Conservation (phyloP, 305 asterid genomes). For the Nicotiana rustica region DNA sequence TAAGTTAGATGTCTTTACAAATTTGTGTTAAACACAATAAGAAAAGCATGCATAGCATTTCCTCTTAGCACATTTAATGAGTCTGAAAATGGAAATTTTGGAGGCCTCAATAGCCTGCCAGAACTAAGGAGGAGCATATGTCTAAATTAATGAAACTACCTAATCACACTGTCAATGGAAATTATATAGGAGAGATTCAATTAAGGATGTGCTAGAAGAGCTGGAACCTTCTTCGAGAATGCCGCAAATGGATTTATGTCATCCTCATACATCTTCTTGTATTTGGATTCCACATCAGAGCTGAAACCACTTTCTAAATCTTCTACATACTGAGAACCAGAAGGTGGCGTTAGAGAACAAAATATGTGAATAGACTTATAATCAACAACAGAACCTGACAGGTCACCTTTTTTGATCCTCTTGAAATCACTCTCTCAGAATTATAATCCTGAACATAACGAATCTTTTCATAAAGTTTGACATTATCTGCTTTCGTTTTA, state of each 20-base stretch:
- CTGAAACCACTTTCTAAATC: slow-evolving; percentile 95
- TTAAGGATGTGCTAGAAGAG: slow-evolving; percentile 38
- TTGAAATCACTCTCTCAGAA: slow-evolving; percentile 91
- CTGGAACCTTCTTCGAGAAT: slow-evolving; percentile 82
- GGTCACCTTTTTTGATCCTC: slow-evolving; percentile 96
- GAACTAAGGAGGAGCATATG: background rate
- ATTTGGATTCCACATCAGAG: slow-evolving; percentile 99
- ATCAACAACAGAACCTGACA: slow-evolving; percentile 41
- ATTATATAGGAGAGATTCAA: slow-evolving; percentile 29
- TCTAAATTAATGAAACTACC: background rate
- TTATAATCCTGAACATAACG: slow-evolving; percentile 99
- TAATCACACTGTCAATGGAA: slow-evolving; percentile 4
- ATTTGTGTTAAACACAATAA: background rate
- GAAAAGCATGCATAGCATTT: slow-evolving; percentile 1
- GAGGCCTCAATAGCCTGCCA: slow-evolving; percentile 22
- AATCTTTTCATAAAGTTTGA: slow-evolving; percentile 95
- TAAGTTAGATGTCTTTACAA: background rate
- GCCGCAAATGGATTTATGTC: slow-evolving; percentile 99
- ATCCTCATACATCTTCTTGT: slow-evolving; percentile 97
- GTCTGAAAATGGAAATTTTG: background rate
- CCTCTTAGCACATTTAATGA: slow-evolving; percentile 28
- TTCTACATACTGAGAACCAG: slow-evolving; percentile 76
- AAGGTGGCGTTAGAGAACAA: slow-evolving; percentile 38
- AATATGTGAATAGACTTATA: slow-evolving; percentile 31
- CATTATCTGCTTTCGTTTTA: slow-evolving; percentile 97